Base-by-base conservation (phyloP, 768 basidiomycete species). In the Myochromella boudieri region DNA sequence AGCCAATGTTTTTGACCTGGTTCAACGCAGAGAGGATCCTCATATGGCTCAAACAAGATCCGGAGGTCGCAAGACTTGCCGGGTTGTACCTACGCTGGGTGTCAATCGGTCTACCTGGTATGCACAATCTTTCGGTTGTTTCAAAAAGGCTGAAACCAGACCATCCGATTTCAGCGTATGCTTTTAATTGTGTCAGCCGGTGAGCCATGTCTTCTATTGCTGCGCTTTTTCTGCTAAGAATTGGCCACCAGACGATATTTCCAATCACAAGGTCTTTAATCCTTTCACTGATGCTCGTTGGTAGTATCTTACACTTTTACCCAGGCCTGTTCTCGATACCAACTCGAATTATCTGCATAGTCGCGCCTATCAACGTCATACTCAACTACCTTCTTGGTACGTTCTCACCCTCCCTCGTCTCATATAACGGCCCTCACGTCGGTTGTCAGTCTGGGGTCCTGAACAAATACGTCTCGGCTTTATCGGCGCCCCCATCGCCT, bases 401-500 rank as follows among this genome's bases (percentile, higher is more conserved):
- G 56, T 17, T 40, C 21, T 41, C 17, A 11, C 28, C 17, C 9
- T 33, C 21, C 33, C n/a, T 7, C 4, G n/a, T 14, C 18, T 14
- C 18, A n/a, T 17, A 4, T 14, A 14, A 14, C 14, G 5, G 5
- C n/a, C 33, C 33, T 34, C 14, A 34, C 33, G 18, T 6, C 38
- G 3, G 7, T 17, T 36, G 25, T 28, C 22, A 75, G 89, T 94
- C 0, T 92, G 89, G 90, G 91, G 91, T 1, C 91, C 91, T 0
- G 68, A 76, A 33, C 71, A 81, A 4, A 68, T 95, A 48, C 74
- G 86, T 10, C 69, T 97, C 1, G 95, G 95, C 1, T 98, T 91
- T 68, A 81, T 89, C 36, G 95, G 95, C 9, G 95, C 94, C 3
- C 95, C 95, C 0, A 71, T 97, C 11, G 87, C 94, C 1, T 91